Conservation (phyloP, 345 rosid species). For the Populus alba region DNA sequence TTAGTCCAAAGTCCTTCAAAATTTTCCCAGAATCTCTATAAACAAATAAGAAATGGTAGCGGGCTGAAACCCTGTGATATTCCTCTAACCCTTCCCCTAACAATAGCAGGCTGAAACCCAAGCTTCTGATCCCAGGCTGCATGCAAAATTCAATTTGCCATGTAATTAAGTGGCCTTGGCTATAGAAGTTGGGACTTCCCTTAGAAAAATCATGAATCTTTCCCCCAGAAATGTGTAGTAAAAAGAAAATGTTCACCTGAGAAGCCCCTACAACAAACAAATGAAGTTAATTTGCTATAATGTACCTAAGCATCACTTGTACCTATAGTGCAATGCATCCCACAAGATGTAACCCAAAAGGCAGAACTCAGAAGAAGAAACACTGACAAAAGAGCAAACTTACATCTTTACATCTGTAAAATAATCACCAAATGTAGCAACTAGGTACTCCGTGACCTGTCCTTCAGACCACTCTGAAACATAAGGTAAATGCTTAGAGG, state of each 20-base stretch:
- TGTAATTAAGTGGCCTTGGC: neutral
- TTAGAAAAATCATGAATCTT: neutral
- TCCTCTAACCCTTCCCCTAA: neutral
- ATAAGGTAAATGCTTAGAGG: conserved; percentile 22
- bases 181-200: neutral
- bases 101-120: neutral
- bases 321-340: neutral
- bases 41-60: neutral
- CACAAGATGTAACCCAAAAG: neutral
- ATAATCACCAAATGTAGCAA: conserved; percentile 94
- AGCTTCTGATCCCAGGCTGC: neutral
- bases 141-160: neutral
- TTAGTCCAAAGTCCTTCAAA: neutral
- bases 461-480: conserved; percentile 93
- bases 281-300: neutral
- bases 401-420: conserved; percentile 94
- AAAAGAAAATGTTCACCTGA: neutral
- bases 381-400: conserved; percentile 31
- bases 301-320: no score
- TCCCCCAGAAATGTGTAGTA: neutral
- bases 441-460: conserved; percentile 89
- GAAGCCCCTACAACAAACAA: neutral
- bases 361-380: neutral
- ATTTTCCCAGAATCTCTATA: neutral
- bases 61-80: neutral